Evolutionary conservation across 164 flowering plant genomes (phyloP).

Genomic region (Chloranthus sessilifolius): DNA sequence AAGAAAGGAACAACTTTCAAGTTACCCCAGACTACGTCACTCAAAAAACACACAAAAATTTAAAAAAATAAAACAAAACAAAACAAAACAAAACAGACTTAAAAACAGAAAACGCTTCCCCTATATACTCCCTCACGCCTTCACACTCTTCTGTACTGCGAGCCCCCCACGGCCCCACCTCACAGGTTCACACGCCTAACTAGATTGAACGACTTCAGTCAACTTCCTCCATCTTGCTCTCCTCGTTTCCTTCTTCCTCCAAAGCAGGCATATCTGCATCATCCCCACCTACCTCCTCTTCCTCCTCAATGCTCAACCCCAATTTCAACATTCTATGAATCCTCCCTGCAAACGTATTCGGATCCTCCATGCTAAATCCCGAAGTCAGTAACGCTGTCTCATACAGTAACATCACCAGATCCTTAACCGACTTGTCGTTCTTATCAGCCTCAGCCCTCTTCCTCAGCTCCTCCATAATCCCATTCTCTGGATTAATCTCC

Average conservation of each 20-base stretch:
- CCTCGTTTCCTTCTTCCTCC: conserved; percentile 22
- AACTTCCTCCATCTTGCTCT: conserved; percentile 31
- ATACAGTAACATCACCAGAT: conserved; percentile 45
- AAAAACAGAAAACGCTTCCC: too few relatives aligned
- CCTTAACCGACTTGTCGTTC: conserved; percentile 64
- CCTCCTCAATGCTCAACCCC: conserved; percentile 57
- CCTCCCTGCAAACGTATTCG: conserved; percentile 45
- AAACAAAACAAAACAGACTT: too few relatives aligned
- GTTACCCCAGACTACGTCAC: too few relatives aligned
- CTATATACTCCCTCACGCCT: too few relatives aligned
- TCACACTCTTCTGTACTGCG: too few relatives aligned
- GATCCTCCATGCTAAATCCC: conserved; percentile 60
- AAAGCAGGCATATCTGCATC: conserved; percentile 24
- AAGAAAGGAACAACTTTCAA: too few relatives aligned
- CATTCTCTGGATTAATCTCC: conserved; percentile 68
- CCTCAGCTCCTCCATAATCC: conserved; percentile 66
- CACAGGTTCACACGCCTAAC: too few relatives aligned
- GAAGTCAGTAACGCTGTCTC: conserved; percentile 60
- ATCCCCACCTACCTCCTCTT: conserved; percentile 17
- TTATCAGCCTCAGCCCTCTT: conserved; percentile 59
- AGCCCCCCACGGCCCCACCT: too few relatives aligned
- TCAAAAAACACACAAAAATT: too few relatives aligned
- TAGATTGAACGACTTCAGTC: too few relatives aligned
- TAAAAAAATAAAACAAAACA: too few relatives aligned
- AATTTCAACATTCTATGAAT: conserved; percentile 64